Percentiles rank a stretch among this genome's conserved stretches.
These are phyloP conservation scores for Rhizophagus sp. DNA, from an alignment of 192 early-diverging fungal genomes.

Conservation along the genomic window DNA sequence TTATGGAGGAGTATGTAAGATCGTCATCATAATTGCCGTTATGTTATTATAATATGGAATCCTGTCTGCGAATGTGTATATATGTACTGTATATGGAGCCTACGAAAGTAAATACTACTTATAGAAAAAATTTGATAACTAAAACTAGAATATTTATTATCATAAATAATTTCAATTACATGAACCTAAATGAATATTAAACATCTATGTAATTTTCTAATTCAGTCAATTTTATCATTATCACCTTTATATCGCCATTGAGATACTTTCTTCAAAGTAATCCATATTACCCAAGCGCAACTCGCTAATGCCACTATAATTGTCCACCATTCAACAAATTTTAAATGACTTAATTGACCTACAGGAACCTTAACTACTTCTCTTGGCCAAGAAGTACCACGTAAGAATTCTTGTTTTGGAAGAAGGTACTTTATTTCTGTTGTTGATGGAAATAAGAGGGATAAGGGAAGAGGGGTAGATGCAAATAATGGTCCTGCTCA, in stretches of 20 bases:
- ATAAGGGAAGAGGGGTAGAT: not conserved
- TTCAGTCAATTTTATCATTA: conserved; percentile 6
- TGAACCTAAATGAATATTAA: too few species aligned
- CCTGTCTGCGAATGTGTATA: too few species aligned
- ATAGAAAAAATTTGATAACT: too few species aligned
- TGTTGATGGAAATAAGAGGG: not conserved
- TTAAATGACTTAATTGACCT: conserved; percentile 1
- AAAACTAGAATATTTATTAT: too few species aligned
- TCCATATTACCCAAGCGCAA: not conserved
- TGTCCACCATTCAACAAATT: conserved; percentile 11
- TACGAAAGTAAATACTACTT: too few species aligned
- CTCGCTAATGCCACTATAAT: not conserved
- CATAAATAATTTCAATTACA: too few species aligned
- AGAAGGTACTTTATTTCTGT: conserved; percentile 5
- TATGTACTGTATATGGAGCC: too few species aligned
- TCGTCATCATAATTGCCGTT: too few species aligned
- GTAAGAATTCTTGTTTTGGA: not conserved
- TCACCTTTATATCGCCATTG: not conserved
- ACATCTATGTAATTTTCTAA: too few species aligned
- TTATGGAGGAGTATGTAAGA: too few species aligned
- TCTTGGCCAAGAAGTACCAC: not conserved
- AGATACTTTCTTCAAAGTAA: not conserved
- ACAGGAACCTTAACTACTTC: not conserved
- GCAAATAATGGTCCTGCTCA: conserved; percentile 5
- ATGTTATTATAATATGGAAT: too few species aligned